A percentile compares a stretch with the other conserved stretches of the same genome.
Conservation (phyloP, 73 alveolate species). For the Tetrahymena elliotti region DNA sequence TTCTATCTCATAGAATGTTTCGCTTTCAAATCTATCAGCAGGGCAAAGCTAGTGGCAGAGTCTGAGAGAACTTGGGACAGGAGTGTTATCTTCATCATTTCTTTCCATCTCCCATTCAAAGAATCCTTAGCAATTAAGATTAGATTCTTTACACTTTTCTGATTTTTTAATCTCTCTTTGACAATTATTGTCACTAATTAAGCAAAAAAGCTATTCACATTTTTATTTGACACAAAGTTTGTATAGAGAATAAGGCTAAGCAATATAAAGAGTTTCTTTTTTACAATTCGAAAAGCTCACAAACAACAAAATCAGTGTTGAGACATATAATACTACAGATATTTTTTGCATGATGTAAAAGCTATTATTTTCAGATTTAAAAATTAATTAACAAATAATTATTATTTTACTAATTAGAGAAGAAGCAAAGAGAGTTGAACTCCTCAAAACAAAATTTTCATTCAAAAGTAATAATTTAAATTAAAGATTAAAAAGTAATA, state of each 20-base stretch:
- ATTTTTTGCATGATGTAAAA: too few species aligned
- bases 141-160: not conserved
- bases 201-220: not conserved
- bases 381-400: too few species aligned
- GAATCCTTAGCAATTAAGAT: not conserved
- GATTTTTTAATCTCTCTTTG: not conserved
- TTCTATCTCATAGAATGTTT: not conserved
- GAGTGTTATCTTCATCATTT: not conserved
- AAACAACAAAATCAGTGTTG: not conserved
- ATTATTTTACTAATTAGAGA: too few species aligned
- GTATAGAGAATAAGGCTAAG: not conserved
- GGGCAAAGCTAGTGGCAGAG: not conserved
- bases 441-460: too few species aligned
- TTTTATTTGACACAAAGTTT: not conserved
- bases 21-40: not conserved
- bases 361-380: too few species aligned
- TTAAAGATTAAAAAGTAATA: too few species aligned
- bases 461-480: too few species aligned
- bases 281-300: not conserved
- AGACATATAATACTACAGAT: not conserved
- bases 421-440: too few species aligned
- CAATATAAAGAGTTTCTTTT: not conserved
- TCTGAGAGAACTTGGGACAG: not conserved
- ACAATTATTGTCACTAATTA: not conserved
- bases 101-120: not conserved